Conservation (phyloP, 1,284 basidiomycete genomes). For the Cutaneotrichosporon sp. region DNA sequence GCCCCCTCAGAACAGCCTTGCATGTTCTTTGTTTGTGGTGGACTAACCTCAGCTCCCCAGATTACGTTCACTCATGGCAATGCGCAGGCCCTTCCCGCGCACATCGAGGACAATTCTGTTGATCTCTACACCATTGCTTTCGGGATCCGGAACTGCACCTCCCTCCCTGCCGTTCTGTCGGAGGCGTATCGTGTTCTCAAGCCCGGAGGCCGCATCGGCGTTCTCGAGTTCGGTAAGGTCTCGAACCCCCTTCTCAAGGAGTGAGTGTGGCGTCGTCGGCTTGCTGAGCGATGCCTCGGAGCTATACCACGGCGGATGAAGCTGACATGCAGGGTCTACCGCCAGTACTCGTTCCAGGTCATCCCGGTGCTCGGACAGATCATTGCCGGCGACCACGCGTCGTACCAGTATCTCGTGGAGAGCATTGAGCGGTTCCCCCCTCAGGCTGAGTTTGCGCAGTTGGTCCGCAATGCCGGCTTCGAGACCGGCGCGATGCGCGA, state of each 20-base stretch:
- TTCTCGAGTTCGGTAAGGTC: constrained; percentile 94
- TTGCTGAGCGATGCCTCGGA: too few relatives aligned
- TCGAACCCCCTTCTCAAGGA: constrained; percentile 78
- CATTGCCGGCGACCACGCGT: constrained; percentile 88
- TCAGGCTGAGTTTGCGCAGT: constrained; percentile 81
- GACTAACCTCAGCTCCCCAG: constrained; percentile 78
- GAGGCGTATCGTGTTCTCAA: constrained; percentile 94
- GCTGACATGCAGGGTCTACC: constrained; percentile 65
- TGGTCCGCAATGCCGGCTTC: constrained; percentile 70
- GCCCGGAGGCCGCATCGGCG: constrained; percentile 92
- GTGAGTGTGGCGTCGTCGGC: too few relatives aligned
- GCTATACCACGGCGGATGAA: too few relatives aligned
- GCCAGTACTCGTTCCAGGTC: constrained; percentile 92
- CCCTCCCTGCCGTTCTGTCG: constrained; percentile 76
- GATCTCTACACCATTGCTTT: constrained; percentile 99
- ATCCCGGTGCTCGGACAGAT: constrained; percentile 93
- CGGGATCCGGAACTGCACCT: constrained; percentile 96
- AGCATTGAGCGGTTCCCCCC: constrained; percentile 92
- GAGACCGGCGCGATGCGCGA: constrained; percentile 64
- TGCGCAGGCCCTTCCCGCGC: constrained; percentile 70
- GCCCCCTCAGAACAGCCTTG: too few relatives aligned
- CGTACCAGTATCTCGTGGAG: constrained; percentile 97
- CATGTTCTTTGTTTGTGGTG: too few relatives aligned
- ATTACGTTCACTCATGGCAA: constrained; percentile 90
- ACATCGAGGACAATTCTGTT: constrained; percentile 69